These are phyloP conservation scores for Trichoderma polysporum DNA, from an alignment of 2,329 filamentous ascomycete species.

Conservation along the genomic window DNA sequence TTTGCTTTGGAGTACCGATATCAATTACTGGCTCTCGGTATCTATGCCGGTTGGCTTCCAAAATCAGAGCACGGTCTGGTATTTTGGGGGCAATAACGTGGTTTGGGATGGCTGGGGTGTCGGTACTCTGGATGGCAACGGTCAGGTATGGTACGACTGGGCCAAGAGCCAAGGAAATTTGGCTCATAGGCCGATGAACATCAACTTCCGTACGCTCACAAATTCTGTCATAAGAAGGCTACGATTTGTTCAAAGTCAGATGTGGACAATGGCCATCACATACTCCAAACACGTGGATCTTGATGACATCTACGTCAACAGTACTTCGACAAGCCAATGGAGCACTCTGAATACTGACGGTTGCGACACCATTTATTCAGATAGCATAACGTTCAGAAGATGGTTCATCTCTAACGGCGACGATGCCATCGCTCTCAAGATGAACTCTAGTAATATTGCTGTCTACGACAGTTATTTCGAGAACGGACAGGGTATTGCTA, in stretches of 20 bases:
- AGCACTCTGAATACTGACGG: constrained; percentile 43
- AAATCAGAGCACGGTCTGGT: constrained; percentile 55
- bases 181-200: constrained; percentile 51
- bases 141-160: constrained; percentile 59
- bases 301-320: constrained; percentile 55
- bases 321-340: constrained; percentile 37
- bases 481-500: constrained; percentile 52
- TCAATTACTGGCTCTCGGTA: constrained; percentile 52
- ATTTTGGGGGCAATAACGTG: constrained; percentile 54
- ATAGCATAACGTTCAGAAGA: constrained; percentile 50
- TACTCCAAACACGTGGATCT: constrained; percentile 47
- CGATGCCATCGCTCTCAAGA: constrained; percentile 54
- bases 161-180: constrained; percentile 45
- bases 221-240: constrained; percentile 50
- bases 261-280: constrained; percentile 59
- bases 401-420: constrained; percentile 54
- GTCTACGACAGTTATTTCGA: constrained; percentile 50
- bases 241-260: constrained; percentile 56
- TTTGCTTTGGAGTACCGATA: constrained; percentile 44
- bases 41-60: constrained; percentile 54
- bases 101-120: constrained; percentile 48
- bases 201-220: constrained; percentile 44
- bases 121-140: constrained; percentile 59
- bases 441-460: constrained; percentile 55
- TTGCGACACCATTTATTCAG: constrained; percentile 52